phyloP scores from a whole-genome alignment of 768 basidiomycete species.

The Tylopilus rubrobrunneus region DNA sequence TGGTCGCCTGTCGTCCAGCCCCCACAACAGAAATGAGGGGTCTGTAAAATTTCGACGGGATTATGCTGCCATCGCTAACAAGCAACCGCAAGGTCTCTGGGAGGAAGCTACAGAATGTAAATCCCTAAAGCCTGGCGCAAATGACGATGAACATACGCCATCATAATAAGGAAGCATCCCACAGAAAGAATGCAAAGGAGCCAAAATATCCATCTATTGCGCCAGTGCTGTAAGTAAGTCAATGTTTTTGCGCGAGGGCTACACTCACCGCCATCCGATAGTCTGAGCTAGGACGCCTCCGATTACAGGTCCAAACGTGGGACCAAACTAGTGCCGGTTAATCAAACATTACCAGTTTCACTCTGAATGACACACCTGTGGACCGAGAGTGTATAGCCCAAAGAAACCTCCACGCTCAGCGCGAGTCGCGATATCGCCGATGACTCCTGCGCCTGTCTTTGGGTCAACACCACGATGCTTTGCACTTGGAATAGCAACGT shows the following conservation, averaged over 20 bases:
- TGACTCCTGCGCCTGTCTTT: conserved; percentile 60
- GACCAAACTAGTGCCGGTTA: conserved; percentile 43
- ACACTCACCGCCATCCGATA: conserved; percentile 59
- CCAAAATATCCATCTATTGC: conserved; percentile 23
- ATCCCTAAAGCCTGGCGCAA: background rate
- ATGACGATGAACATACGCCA: conserved; percentile 6
- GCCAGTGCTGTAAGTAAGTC: background rate
- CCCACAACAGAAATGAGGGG: conserved; percentile 27
- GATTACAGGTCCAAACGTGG: conserved; percentile 45
- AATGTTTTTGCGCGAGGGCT: background rate
- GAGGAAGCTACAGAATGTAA: conserved; percentile 18
- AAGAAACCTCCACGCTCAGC: conserved; percentile 73
- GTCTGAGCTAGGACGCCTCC: conserved; percentile 53
- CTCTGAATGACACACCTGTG: conserved; percentile 42
- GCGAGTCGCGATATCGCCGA: conserved; percentile 72
- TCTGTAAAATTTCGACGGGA: conserved; percentile 23
- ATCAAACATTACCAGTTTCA: background rate
- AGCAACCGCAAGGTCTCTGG: conserved; percentile 20
- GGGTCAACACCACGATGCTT: background rate
- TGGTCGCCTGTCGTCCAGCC: conserved; percentile 14
- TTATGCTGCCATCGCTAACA: conserved; percentile 29
- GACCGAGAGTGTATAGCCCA: conserved; percentile 62
- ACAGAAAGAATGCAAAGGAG: conserved; percentile 16
- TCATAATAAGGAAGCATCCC: conserved; percentile 12
- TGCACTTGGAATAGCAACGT: conserved; percentile 2